These are phyloP conservation scores for Bullera alba DNA, from an alignment of 768 basidiomycete genomes.

Conservation along the genomic window DNA sequence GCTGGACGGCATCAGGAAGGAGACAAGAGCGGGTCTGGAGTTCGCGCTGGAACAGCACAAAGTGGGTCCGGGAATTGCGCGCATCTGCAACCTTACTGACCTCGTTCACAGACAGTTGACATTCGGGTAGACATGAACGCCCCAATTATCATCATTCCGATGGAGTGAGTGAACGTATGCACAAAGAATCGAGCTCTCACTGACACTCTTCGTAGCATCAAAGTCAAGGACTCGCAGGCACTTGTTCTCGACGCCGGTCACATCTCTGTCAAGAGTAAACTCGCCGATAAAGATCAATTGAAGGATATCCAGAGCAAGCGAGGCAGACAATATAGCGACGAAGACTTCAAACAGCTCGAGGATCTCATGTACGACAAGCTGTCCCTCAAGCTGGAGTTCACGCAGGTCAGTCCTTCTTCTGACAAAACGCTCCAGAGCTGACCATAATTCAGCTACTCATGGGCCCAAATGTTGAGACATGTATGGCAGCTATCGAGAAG, in stretches of 20 bases:
- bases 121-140: conserved; percentile 95
- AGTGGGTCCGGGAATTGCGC: conserved; percentile 2
- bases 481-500: conserved; percentile 67
- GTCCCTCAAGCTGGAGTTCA: conserved; percentile 69
- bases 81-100: no score
- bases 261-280: conserved; percentile 82
- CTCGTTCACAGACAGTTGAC: conserved; percentile 60
- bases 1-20: conserved; percentile 83
- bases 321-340: conserved; percentile 73
- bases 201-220: conserved; percentile 58
- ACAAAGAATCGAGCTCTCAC: background rate
- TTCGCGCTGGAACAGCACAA: conserved; percentile 88
- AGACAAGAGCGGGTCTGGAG: conserved; percentile 88
- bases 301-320: conserved; percentile 73
- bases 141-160: conserved; percentile 92
- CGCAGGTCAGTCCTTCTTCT: conserved; percentile 60
- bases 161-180: conserved; percentile 56
- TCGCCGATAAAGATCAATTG: conserved; percentile 75
- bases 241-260: conserved; percentile 93
- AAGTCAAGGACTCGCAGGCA: conserved; percentile 68
- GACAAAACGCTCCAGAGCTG: background rate
- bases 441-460: conserved; percentile 64
- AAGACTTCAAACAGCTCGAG: conserved; percentile 78
- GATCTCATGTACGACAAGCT: conserved; percentile 93
- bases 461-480: conserved; percentile 72